A percentile compares a stretch with the other conserved stretches of the same genome.
phyloP scores from a whole-genome alignment of 352 stramenopile genomes.

The Pilasporangium apinafurcum region DNA sequence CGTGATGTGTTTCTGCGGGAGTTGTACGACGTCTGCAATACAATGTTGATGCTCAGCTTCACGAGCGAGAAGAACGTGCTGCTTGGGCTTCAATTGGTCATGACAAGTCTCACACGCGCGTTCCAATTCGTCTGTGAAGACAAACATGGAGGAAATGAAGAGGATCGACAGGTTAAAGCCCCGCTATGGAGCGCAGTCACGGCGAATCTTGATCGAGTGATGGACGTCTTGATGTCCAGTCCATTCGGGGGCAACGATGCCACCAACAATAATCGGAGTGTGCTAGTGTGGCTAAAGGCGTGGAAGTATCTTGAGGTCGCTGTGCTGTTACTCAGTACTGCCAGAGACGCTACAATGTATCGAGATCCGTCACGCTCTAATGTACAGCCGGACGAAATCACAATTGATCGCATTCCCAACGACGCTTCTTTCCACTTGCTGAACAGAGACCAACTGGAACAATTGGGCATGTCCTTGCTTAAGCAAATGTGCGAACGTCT shows the following conservation, averaged over 20 bases:
- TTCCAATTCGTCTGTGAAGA: conserved; percentile 26
- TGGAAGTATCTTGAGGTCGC: conserved; percentile 58
- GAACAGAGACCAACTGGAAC: conserved; percentile 22
- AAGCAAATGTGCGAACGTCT: conserved; percentile 35
- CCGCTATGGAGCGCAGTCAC: conserved; percentile 29
- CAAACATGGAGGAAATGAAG: conserved; percentile 2
- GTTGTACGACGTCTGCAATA: conserved; percentile 48
- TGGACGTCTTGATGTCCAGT: conserved; percentile 27
- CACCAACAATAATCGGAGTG: conserved; percentile 42
- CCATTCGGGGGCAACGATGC: conserved; percentile 10
- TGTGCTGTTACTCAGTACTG: conserved; percentile 45
- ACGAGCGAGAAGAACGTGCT: conserved; percentile 71
- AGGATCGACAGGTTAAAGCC: conserved; percentile 6
- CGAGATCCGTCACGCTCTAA: conserved; percentile 72
- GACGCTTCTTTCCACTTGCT: conserved; percentile 18
- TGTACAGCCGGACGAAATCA: conserved; percentile 59
- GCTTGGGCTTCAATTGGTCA: conserved; percentile 41
- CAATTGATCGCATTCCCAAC: conserved; percentile 37
- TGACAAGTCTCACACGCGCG: conserved; percentile 22
- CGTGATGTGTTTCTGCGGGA: conserved; percentile 15
- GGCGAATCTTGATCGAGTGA: conserved; percentile 32
- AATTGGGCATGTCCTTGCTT: conserved; percentile 29
- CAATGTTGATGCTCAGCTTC: conserved; percentile 61
- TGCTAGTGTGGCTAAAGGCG: conserved; percentile 37
- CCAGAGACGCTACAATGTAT: conserved; percentile 52